Percentiles rank a stretch among this genome's conserved stretches.
These are phyloP conservation scores for Sutorius australiensis DNA, from an alignment of 768 basidiomycete species.

Conservation along the genomic window DNA sequence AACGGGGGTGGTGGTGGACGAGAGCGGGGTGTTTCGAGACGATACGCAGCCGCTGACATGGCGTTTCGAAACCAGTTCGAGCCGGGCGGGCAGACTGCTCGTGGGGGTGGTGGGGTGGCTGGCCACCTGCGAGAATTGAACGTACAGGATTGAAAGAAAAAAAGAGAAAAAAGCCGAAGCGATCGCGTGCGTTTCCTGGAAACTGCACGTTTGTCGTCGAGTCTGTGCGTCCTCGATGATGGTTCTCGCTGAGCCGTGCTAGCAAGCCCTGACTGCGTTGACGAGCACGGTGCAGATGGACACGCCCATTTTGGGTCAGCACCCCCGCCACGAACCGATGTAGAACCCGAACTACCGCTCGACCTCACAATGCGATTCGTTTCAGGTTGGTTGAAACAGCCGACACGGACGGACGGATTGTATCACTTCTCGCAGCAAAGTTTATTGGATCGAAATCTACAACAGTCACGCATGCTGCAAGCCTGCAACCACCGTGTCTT, in stretches of 20 bases:
- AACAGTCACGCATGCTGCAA: constrained; percentile 9
- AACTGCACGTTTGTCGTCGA: constrained; percentile 9
- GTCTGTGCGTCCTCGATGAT: constrained; percentile 11
- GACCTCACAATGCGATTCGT: neutral
- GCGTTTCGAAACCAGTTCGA: constrained; percentile 36
- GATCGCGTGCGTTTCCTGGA: constrained; percentile 6
- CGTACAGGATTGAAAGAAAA: constrained; percentile 15
- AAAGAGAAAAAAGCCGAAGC: constrained; percentile 11
- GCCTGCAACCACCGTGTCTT: constrained; percentile 9
- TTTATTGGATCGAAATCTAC: neutral
- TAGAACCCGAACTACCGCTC: constrained; percentile 4
- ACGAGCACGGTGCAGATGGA: constrained; percentile 22
- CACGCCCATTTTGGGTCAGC: constrained; percentile 21
- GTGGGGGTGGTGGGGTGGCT: constrained; percentile 10
- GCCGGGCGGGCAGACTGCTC: constrained; percentile 10
- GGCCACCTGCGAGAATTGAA: constrained; percentile 10
- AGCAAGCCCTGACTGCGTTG: constrained; percentile 27
- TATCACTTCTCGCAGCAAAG: neutral
- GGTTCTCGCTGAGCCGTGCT: constrained; percentile 27
- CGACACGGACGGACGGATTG: neutral
- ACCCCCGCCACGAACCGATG: constrained; percentile 9
- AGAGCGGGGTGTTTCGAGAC: constrained; percentile 59
- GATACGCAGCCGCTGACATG: constrained; percentile 63
- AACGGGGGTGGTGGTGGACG: constrained; percentile 58
- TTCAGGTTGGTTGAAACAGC: neutral